A percentile compares a stretch with the other conserved stretches of the same genome.
phyloP scores from a whole-genome alignment of 179 eudicot genomes.

The Spergularia azorica region DNA sequence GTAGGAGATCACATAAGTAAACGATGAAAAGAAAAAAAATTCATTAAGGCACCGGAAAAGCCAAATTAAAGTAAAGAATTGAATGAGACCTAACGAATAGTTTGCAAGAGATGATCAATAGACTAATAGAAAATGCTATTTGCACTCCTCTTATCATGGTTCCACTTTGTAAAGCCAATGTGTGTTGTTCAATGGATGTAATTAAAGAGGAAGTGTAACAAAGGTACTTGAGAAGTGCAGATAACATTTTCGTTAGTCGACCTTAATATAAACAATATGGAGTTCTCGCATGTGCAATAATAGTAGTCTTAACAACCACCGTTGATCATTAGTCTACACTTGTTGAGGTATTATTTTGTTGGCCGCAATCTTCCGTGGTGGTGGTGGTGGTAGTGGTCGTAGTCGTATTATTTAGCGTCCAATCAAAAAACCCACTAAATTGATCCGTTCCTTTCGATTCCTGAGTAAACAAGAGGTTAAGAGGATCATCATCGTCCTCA shows the following conservation, averaged over 20 bases:
- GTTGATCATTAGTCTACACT: not conserved
- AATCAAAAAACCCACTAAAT: slow-evolving; percentile 51
- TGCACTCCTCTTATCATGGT: not conserved
- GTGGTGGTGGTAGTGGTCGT: slow-evolving; percentile 5
- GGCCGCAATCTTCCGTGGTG: not conserved
- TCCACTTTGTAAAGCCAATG: too few species aligned
- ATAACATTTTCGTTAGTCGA: slow-evolving; percentile 10
- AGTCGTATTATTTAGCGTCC: slow-evolving; percentile 34
- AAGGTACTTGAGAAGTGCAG: slow-evolving; percentile 1
- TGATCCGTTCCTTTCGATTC: slow-evolving; percentile 41
- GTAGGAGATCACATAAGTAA: too few species aligned
- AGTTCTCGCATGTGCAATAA: not conserved
- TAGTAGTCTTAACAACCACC: too few species aligned
- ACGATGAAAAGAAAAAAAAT: too few species aligned
- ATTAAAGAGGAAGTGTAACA: too few species aligned
- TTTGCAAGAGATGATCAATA: not conserved
- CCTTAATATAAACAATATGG: not conserved
- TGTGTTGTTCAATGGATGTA: too few species aligned
- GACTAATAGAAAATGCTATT: slow-evolving; percentile 11
- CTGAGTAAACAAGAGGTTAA: slow-evolving; percentile 48
- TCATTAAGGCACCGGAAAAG: too few species aligned
- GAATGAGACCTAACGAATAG: too few species aligned
- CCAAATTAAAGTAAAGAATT: too few species aligned
- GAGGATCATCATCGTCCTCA: slow-evolving; percentile 43
- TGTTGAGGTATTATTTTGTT: not conserved